Evolutionary conservation across 2,329 filamentous ascomycete genomes (phyloP), one percentile per base, ranked within the genome.

Genomic region (Alternaria triticina): DNA sequence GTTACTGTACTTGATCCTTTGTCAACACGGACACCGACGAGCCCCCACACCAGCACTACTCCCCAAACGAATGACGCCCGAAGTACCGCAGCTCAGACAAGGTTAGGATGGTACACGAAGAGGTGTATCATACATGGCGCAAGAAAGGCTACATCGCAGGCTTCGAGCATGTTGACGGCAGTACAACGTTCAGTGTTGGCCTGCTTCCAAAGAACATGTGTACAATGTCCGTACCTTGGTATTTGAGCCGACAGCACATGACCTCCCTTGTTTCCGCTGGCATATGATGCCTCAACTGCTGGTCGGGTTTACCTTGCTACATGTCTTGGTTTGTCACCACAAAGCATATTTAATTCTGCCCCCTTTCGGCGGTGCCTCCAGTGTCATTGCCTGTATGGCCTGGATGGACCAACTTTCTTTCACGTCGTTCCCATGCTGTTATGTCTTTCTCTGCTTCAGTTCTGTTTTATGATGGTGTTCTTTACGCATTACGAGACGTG

Each of bases 311-410:
- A 49, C 43, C 61, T 58, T 59, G 30, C 13, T 44, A 20, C 47
- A 4, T 28, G 17, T 50, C n/a, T 64, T 57, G 51, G 55, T 59
- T 57, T 57, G 50, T 66, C 59, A 65, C 62, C 54, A 61, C 61
- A 67, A 61, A 69, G 62, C 66, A 75, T 76, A 60, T 64, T 71
- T 75, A 74, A 71, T 72, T 68, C 69, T 71, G 60, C 70, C 73
- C 67, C 59, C 52, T 49, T 40, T 13, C 17, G 65, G 59, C 68
- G 65, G 61, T 54, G 61, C 47, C 56, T 66, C 62, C 65, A 23
- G 49, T 51, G 67, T 68, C 70, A 75, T 66, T 72, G 69, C 52
- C 36, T 59, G 67, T 63, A 74, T 65, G 74, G 71, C 63, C 45
- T 68, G 71, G 66, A 74, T 68, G 64, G 71, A 69, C 69, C 67